Evolutionary conservation across 208 protist genomes (phyloP).

Genomic region (Endotrypanum monterogeii): DNA sequence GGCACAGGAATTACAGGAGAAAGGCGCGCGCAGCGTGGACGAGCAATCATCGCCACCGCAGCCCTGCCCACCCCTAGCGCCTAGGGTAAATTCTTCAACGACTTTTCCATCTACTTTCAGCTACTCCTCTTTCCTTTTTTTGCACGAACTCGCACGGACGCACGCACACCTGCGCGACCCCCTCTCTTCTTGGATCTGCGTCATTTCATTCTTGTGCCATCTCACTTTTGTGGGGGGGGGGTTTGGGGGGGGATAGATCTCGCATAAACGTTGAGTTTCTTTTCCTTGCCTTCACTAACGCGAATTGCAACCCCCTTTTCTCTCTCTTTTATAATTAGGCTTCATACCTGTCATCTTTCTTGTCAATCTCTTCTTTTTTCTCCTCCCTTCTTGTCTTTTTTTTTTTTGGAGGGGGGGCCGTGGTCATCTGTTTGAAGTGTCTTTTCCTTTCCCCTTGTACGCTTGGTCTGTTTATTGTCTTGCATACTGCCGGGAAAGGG

Average conservation of each 20-base stretch:
- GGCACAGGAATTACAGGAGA: background rate
- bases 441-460: background rate
- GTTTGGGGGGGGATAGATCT: background rate
- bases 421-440: too few species aligned
- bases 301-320: background rate
- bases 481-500: too few species aligned
- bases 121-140: background rate
- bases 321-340: background rate
- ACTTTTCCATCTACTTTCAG: background rate
- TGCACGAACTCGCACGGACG: background rate
- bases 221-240: background rate
- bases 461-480: too few species aligned
- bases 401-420: too few species aligned
- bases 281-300: background rate
- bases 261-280: background rate
- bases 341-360: slow-evolving; percentile 14
- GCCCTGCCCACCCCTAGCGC: background rate
- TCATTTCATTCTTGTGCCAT: background rate
- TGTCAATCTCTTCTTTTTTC: slow-evolving; percentile 5
- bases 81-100: background rate
- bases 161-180: too few species aligned
- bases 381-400: background rate
- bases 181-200: background rate
- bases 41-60: background rate
- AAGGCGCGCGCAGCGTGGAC: background rate